A percentile compares a stretch with the other conserved stretches of the same genome.
phyloP scores from a whole-genome alignment of 2,329 filamentous ascomycete genomes.

The Trichophyton benhamiae region DNA sequence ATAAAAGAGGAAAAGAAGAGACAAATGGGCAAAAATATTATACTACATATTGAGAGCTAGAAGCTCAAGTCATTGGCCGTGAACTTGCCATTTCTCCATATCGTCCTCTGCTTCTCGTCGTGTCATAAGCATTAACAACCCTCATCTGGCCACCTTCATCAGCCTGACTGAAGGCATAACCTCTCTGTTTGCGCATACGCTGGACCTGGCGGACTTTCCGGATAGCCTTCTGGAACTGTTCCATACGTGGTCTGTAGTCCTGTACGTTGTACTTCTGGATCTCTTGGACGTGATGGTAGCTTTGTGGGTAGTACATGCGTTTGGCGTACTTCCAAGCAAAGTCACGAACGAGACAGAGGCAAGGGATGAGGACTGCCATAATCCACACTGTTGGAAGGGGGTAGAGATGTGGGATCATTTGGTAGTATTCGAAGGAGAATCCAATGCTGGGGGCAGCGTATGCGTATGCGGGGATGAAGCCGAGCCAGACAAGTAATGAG shows the following conservation, averaged over 20 bases:
- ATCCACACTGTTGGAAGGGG: slow-evolving; percentile 79
- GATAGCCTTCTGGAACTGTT: slow-evolving; percentile 99
- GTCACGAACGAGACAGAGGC: slow-evolving; percentile 73
- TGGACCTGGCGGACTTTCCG: slow-evolving; percentile 96
- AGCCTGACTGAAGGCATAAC: slow-evolving; percentile 94
- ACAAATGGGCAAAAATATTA: neutral
- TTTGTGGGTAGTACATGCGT: slow-evolving; percentile 90
- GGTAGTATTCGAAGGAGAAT: slow-evolving; percentile 74
- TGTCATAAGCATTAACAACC: slow-evolving; percentile 94
- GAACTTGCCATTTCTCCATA: slow-evolving; percentile 89
- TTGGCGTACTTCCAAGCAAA: slow-evolving; percentile 96
- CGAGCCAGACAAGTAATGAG: slow-evolving; percentile 81
- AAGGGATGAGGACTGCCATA: slow-evolving; percentile 68
- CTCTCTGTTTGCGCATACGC: slow-evolving; percentile 97
- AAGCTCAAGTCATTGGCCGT: slow-evolving; percentile 22
- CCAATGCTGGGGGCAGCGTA: slow-evolving; percentile 70
- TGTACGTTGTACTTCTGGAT: slow-evolving; percentile 99
- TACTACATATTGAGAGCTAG: neutral
- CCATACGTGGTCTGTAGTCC: slow-evolving; percentile 96
- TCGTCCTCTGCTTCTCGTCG: slow-evolving; percentile 75
- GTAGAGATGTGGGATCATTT: slow-evolving; percentile 71
- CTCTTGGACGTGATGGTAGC: slow-evolving; percentile 97
- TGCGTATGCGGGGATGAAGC: slow-evolving; percentile 78
- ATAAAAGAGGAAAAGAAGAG: neutral
- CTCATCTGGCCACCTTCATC: slow-evolving; percentile 84